Evolutionary conservation across 495 filamentous ascomycete species (phyloP).

Genomic region (Parmelia sp.): DNA sequence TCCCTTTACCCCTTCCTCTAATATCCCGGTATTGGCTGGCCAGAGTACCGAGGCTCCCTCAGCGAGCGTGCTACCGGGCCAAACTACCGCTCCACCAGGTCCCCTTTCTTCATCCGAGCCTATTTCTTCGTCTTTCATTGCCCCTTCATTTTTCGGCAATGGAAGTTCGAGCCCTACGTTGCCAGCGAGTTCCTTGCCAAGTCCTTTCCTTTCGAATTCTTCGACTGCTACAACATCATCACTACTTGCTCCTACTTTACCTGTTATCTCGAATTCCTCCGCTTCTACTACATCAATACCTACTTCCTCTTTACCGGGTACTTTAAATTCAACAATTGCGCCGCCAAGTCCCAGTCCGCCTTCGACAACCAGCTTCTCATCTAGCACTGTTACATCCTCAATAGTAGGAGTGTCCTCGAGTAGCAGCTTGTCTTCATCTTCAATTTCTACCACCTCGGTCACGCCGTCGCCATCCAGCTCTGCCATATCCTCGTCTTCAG

Average conservation of each 20-base stretch:
- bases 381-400: neutral
- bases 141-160: neutral
- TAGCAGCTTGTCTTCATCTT: neutral
- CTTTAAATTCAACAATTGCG: neutral
- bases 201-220: neutral
- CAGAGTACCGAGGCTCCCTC: neutral
- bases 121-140: neutral
- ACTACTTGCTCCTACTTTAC: neutral
- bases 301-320: neutral
- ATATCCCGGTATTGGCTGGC: neutral
- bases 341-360: neutral
- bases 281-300: neutral
- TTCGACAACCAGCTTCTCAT: neutral
- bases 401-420: neutral
- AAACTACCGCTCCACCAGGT: neutral
- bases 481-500: neutral
- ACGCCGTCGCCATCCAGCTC: neutral
- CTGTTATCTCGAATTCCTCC: neutral
- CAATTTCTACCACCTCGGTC: neutral
- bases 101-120: neutral
- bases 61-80: neutral
- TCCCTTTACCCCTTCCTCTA: neutral
- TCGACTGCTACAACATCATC: neutral
- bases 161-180: neutral
- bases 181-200: neutral